Evolutionary conservation across 2,329 filamentous ascomycete genomes (phyloP).

Genomic region (Diaporthe citri): DNA sequence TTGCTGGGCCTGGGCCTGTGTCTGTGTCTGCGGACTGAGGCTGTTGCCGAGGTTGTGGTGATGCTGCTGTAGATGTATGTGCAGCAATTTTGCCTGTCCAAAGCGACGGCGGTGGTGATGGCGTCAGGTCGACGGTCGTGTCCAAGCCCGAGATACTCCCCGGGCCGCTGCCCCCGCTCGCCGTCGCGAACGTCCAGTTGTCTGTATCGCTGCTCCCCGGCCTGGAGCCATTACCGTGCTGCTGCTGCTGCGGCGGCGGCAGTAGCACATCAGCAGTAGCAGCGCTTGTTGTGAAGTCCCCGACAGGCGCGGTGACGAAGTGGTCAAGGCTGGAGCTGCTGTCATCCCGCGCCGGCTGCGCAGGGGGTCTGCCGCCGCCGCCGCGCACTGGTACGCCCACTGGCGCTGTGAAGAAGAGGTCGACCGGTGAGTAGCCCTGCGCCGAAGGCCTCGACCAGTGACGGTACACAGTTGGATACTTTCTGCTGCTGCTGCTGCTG

Average conservation of each 20-base stretch:
- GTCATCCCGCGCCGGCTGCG: background rate
- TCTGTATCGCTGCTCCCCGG: conserved; percentile 16
- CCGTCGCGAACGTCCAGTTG: conserved; percentile 8
- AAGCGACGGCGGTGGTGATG: background rate
- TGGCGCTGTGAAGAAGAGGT: conserved; percentile 12
- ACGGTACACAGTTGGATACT: background rate
- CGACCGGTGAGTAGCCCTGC: conserved; percentile 12
- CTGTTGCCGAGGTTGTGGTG: background rate
- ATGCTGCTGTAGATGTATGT: background rate
- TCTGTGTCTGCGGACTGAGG: background rate
- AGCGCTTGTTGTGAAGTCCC: background rate
- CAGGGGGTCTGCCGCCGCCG: background rate
- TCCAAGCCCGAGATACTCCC: background rate
- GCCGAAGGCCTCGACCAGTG: background rate
- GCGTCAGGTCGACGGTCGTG: conserved; percentile 22
- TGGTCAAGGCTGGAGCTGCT: conserved; percentile 8
- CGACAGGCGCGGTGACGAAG: conserved; percentile 11
- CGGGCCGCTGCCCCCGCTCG: background rate
- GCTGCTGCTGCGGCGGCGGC: background rate
- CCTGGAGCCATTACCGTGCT: background rate
- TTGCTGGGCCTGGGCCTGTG: background rate
- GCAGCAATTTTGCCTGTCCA: background rate
- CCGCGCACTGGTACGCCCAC: background rate
- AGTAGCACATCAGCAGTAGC: background rate
- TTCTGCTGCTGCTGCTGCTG: background rate